Percentiles rank a stretch among this genome's conserved stretches.
These are phyloP conservation scores for Fragilariopsis cylindrus DNA, from an alignment of 108 stramenopile species.

Conservation along the genomic window DNA sequence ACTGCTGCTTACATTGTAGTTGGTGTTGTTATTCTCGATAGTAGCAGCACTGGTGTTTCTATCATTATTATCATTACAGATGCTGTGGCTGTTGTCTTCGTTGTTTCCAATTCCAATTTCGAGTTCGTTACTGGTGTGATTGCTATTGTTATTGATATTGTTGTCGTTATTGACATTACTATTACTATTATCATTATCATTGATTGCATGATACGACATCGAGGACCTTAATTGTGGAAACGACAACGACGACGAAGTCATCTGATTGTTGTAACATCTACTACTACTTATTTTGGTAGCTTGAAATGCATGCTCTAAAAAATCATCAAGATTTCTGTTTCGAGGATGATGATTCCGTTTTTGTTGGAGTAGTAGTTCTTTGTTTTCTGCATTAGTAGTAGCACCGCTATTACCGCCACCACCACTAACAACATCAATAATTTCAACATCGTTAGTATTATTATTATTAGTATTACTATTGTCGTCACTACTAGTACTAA, in stretches of 20 bases:
- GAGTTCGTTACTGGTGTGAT: not conserved
- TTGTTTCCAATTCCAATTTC: too few species aligned
- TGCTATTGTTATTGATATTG: not conserved
- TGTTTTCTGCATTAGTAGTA: too few species aligned
- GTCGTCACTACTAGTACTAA: too few species aligned
- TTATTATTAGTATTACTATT: too few species aligned
- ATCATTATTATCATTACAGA: not conserved
- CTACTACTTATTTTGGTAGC: not conserved
- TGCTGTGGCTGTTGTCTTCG: too few species aligned
- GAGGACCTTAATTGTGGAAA: not conserved
- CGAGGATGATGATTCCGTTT: too few species aligned
- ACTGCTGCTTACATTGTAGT: not conserved
- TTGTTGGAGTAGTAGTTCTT: too few species aligned
- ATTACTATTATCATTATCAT: not conserved
- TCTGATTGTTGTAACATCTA: too few species aligned
- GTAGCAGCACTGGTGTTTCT: not conserved
- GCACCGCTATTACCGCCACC: too few species aligned
- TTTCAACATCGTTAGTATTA: too few species aligned
- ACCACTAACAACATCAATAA: too few species aligned
- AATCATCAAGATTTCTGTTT: constrained; percentile 4
- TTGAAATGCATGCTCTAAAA: constrained; percentile 4
- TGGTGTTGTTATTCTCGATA: not conserved
- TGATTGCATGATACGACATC: not conserved
- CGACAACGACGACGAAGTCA: not conserved
- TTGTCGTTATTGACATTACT: not conserved